phyloP scores from a whole-genome alignment of 2,329 filamentous ascomycete species.

The Claviceps fusiformis region DNA sequence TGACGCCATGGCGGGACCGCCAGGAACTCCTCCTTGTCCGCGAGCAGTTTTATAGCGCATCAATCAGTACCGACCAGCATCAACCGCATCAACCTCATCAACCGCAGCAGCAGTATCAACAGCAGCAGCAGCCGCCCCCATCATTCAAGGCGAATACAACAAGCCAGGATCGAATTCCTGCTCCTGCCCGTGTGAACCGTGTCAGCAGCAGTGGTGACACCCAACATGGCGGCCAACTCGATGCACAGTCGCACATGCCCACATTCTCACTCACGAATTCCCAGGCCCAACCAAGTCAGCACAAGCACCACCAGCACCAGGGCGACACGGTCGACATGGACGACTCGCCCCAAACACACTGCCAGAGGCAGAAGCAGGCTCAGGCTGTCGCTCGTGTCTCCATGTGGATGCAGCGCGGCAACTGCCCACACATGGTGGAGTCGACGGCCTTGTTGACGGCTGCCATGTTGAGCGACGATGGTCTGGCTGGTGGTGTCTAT shows the following conservation, averaged over 20 bases:
- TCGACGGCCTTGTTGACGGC: slow-evolving; percentile 62
- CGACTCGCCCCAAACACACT: slow-evolving; percentile 5
- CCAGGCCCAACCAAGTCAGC: neutral
- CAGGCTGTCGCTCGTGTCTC: slow-evolving; percentile 43
- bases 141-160: neutral
- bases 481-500: slow-evolving; percentile 33
- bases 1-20: slow-evolving; percentile 59
- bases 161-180: neutral
- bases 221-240: neutral
- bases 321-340: neutral
- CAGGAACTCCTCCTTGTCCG: slow-evolving; percentile 53
- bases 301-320: too few species aligned
- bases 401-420: slow-evolving; percentile 59
- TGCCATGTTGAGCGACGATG: slow-evolving; percentile 51
- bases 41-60: slow-evolving; percentile 42
- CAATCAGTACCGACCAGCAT: slow-evolving; percentile 6
- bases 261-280: neutral
- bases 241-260: neutral
- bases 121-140: slow-evolving; percentile 1
- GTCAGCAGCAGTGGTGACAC: neutral
- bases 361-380: slow-evolving; percentile 23
- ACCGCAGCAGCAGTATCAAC: slow-evolving; percentile 3
- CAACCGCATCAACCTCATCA: neutral
- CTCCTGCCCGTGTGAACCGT: neutral
- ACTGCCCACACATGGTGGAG: slow-evolving; percentile 67